Evolutionary conservation across 2,329 filamentous ascomycete species (phyloP).

Genomic region (Aspergillus novoparasiticus): DNA sequence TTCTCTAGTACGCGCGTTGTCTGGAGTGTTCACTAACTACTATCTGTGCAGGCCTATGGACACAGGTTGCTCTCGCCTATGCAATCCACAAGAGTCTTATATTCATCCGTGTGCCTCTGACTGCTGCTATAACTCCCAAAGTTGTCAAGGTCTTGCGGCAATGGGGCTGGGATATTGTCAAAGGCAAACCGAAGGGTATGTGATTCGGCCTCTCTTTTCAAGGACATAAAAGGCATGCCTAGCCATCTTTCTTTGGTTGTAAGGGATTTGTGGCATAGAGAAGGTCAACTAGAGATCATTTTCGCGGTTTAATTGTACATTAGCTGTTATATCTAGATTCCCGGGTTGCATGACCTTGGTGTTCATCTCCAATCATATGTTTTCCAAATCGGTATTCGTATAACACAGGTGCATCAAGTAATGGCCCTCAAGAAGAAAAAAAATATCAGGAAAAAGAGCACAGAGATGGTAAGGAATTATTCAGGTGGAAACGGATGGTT

Average conservation of each 20-base stretch:
- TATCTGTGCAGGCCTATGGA: constrained; percentile 63
- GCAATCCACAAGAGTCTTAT: constrained; percentile 98
- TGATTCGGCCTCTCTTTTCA: constrained; percentile 11
- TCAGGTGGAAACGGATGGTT: neutral
- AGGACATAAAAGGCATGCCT: neutral
- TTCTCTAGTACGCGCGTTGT: neutral
- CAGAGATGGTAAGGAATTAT: neutral
- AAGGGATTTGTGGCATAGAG: constrained; percentile 25
- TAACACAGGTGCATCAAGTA: constrained; percentile 7
- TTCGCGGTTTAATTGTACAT: constrained; percentile 31
- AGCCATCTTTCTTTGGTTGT: neutral
- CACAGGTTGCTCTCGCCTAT: constrained; percentile 89
- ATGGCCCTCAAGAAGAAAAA: constrained; percentile 1
- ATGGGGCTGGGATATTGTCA: constrained; percentile 96
- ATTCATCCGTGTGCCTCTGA: constrained; percentile 89
- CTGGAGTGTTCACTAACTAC: neutral
- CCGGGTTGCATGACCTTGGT: constrained; percentile 11
- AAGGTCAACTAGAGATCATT: constrained; percentile 17
- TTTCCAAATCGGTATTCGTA: constrained; percentile 14
- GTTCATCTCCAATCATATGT: constrained; percentile 25
- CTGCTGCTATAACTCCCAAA: constrained; percentile 87
- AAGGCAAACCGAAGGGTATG: constrained; percentile 56
- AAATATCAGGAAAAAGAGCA: constrained; percentile 3
- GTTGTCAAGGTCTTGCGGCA: constrained; percentile 84
- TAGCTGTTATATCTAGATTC: constrained; percentile 36